These are phyloP conservation scores for Miamiensis avidus DNA, from an alignment of 169 alveolate species.

Conservation along the genomic window DNA sequence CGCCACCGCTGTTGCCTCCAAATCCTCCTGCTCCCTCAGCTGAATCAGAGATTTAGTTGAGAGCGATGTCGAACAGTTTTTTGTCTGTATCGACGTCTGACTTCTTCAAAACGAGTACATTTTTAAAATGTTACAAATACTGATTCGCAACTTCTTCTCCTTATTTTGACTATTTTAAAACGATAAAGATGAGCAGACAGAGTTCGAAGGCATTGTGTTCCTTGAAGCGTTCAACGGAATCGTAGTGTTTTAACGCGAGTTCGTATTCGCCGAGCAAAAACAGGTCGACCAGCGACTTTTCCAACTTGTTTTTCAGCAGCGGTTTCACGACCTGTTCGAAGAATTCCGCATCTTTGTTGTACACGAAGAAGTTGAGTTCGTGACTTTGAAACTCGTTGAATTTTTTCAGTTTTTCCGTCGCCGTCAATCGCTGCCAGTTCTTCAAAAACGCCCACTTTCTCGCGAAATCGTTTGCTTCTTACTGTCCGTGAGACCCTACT, in stretches of 20 bases:
- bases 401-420: conserved; percentile 53
- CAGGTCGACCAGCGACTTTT: conserved; percentile 56
- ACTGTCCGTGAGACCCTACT: neutral
- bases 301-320: conserved; percentile 59
- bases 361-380: conserved; percentile 70
- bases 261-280: conserved; percentile 51
- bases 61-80: conserved; percentile 17
- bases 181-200: conserved; percentile 38
- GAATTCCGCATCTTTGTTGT: conserved; percentile 54
- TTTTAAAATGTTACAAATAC: conserved; percentile 1
- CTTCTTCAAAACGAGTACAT: neutral
- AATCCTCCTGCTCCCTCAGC: no score
- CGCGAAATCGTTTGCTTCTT: neutral
- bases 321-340: conserved; percentile 59
- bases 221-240: conserved; percentile 16
- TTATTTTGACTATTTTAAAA: neutral
- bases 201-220: conserved; percentile 64
- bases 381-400: conserved; percentile 58
- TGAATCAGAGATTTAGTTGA: neutral
- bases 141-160: conserved; percentile 14
- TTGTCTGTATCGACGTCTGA: neutral
- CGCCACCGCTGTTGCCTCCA: no score
- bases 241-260: conserved; percentile 34
- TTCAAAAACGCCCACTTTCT: conserved; percentile 13
- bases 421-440: conserved; percentile 42